phyloP scores from a whole-genome alignment of 1,139 yeast species.

The Hansenula sp. region DNA sequence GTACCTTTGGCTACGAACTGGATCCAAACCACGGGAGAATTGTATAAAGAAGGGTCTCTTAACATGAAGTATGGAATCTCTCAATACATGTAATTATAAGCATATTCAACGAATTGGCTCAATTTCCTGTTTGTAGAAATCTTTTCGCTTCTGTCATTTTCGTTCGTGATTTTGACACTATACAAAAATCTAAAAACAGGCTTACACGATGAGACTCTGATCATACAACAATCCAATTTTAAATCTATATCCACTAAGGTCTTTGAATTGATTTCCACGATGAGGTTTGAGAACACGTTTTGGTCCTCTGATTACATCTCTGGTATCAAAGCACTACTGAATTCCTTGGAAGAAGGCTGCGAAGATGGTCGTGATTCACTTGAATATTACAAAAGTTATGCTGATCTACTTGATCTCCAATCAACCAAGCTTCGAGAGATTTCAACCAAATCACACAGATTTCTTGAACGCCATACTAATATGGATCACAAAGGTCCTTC shows the following conservation, averaged over 20 bases:
- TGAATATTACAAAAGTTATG: conserved; percentile 15
- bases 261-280: background rate
- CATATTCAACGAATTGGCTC: no score
- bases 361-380: conserved; percentile 13
- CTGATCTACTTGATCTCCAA: conserved; percentile 11
- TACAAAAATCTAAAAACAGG: no score
- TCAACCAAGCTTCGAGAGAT: conserved; percentile 6
- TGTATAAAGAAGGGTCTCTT: conserved; percentile 8
- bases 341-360: conserved; percentile 16
- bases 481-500: background rate
- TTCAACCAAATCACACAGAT: background rate
- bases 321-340: conserved; percentile 23
- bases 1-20: conserved; percentile 58
- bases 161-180: background rate
- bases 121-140: background rate
- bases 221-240: no score
- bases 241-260: no score
- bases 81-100: no score
- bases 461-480: background rate
- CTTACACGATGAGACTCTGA: background rate
- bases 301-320: conserved; percentile 27
- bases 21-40: conserved; percentile 56
- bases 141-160: background rate
- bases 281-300: conserved; percentile 15
- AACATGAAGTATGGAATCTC: background rate